A percentile compares a stretch with the other conserved stretches of the same genome.
These are phyloP conservation scores for Magnolia kwangsiensis DNA, from an alignment of 164 flowering plant species.

Conservation along the genomic window DNA sequence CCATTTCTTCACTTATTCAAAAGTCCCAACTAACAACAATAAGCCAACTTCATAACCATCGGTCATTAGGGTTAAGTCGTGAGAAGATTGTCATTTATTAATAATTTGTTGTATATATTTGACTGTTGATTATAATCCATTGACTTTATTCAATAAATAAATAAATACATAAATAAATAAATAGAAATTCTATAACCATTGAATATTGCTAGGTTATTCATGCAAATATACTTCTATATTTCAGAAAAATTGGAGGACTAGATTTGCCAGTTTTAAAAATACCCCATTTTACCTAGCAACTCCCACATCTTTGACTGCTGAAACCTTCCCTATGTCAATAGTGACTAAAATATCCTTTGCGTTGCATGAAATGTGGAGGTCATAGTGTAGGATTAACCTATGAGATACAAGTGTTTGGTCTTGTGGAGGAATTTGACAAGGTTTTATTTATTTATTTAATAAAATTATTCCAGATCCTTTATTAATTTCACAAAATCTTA, in stretches of 20 bases:
- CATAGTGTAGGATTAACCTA: background rate
- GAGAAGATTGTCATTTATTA: background rate
- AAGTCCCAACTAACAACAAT: constrained; percentile 6
- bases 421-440: background rate
- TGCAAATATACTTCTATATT: background rate
- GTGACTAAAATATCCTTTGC: too few relatives aligned
- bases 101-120: background rate
- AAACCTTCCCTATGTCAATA: background rate
- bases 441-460: too few relatives aligned
- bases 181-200: background rate
- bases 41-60: background rate
- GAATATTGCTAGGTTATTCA: background rate
- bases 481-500: background rate
- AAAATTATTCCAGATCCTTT: background rate
- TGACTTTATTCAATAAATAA: background rate
- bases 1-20: background rate
- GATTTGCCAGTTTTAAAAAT: too few relatives aligned
- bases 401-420: background rate
- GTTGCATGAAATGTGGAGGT: background rate
- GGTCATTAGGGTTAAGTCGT: background rate
- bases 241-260: background rate
- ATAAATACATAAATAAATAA: background rate
- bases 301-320: background rate
- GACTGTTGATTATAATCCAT: background rate
- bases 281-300: background rate